These are phyloP conservation scores for Fusarium lateritium DNA, from an alignment of 2,329 filamentous ascomycete species.

Conservation along the genomic window DNA sequence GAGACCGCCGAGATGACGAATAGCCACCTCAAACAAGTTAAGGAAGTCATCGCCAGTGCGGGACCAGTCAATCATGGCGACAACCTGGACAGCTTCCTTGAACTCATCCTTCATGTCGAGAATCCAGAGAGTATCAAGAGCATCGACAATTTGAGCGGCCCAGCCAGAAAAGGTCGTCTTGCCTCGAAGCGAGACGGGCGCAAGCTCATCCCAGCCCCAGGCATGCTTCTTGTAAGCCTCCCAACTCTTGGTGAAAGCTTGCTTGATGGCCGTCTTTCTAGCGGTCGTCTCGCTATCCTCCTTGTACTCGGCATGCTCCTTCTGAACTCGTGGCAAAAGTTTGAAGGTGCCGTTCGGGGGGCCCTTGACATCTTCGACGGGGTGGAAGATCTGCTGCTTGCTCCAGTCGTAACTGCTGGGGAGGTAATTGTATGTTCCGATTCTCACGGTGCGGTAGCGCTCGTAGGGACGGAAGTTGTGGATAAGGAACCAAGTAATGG, in stretches of 20 bases:
- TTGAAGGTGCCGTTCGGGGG: conserved; percentile 56
- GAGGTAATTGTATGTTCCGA: conserved; percentile 51
- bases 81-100: conserved; percentile 61
- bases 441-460: conserved; percentile 37
- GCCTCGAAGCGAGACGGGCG: conserved; percentile 63
- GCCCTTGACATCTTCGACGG: conserved; percentile 50
- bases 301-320: conserved; percentile 57
- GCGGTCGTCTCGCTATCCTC: conserved; percentile 54
- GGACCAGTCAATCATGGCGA: conserved; percentile 69
- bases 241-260: conserved; percentile 63
- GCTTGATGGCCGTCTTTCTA: conserved; percentile 57
- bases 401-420: conserved; percentile 59
- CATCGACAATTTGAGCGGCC: conserved; percentile 72
- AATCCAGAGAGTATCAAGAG: conserved; percentile 72
- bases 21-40: conserved; percentile 75
- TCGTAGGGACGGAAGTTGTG: conserved; percentile 43
- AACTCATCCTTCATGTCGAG: conserved; percentile 72
- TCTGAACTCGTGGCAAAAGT: conserved; percentile 62
- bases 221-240: conserved; percentile 67
- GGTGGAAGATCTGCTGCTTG: conserved; percentile 52
- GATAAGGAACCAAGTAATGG: conserved; percentile 50
- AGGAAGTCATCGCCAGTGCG: conserved; percentile 62
- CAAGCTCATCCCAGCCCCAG: conserved; percentile 70
- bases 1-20: conserved; percentile 68
- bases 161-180: conserved; percentile 68